Evolutionary conservation across 176 grass and related monocot genomes (phyloP), one percentile per base, ranked within the genome.

Genomic region (Eleusine coracana): DNA sequence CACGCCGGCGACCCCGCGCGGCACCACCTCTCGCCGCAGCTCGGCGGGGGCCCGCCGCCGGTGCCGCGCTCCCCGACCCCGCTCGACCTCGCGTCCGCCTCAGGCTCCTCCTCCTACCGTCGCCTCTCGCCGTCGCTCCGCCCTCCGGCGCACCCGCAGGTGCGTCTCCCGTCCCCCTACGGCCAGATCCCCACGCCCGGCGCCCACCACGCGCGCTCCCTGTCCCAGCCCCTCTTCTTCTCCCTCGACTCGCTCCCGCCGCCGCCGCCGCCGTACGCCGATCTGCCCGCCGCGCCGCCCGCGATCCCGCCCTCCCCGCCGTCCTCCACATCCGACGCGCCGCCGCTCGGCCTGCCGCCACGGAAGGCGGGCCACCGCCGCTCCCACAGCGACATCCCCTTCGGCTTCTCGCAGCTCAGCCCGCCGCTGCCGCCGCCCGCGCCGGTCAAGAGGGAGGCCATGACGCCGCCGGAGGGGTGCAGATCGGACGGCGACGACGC

Each of bases 341-440:
- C 64, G 36, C 0, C 6, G 34, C n/a, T 42, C 78, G 85, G 70
- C n/a, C 73, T 93, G 16, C 96, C 91, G 66, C 96, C 93, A 1
- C 83, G 89, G 36, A 88, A 79, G 80, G 63, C 42, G 1, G 83
- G 12, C 2, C 96, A 98, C 70, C 89, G 93, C 14, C 84, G 96
- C 49, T 95, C 92, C 8, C 91, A 96, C 28, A 98, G 96, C 89
- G 96, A 98, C 37, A 78, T 96, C 80, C 85, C 91, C 42, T 86
- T 95, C 55, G 91, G 60, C 8, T 87, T 93, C 42, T 52, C 90
- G 31, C 81, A 90, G 68, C 88, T 90, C 48, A 86, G 83, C 88
- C 79, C 88, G 49, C 79, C 79, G 17, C 79, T 74, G 49, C 88
- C 83, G 8, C 83, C 83, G 6, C 87, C 89, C 4, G 83, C 84